These are phyloP conservation scores for Tulasnella sp. DNA, from an alignment of 768 basidiomycete genomes.

Conservation along the genomic window DNA sequence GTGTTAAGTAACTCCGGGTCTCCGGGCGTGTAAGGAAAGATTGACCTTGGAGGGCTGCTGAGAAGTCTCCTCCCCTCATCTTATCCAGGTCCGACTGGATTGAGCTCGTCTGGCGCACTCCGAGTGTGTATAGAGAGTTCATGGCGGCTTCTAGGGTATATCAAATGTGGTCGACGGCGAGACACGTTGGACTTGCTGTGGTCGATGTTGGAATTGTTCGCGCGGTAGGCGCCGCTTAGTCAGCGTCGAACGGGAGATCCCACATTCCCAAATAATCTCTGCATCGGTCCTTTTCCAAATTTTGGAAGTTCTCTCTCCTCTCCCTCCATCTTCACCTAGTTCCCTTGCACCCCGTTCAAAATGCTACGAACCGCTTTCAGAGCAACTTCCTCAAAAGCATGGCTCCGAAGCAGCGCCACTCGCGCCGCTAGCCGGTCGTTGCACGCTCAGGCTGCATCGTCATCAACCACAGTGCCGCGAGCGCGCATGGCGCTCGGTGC, in stretches of 20 bases:
- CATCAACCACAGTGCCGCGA: conserved; percentile 1
- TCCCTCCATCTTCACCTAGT: neutral
- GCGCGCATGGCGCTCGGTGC: neutral
- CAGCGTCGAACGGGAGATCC: conserved; percentile 4
- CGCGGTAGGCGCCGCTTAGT: conserved; percentile 8
- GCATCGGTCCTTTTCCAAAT: conserved; percentile 2
- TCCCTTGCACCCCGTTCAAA: neutral
- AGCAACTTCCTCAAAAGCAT: neutral
- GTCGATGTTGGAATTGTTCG: conserved; percentile 22
- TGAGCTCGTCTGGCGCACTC: conserved; percentile 87
- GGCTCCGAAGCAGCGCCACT: neutral
- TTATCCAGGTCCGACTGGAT: conserved; percentile 85
- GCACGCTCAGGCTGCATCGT: conserved; percentile 14
- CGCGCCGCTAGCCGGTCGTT: neutral
- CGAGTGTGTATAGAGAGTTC: conserved; percentile 95
- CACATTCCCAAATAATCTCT: conserved; percentile 10
- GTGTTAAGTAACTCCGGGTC: conserved; percentile 37
- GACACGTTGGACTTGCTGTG: conserved; percentile 21
- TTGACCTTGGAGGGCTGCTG: conserved; percentile 82
- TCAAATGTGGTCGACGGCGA: neutral
- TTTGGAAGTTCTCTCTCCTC: neutral
- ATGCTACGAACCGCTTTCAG: conserved; percentile 12
- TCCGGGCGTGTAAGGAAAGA: neutral
- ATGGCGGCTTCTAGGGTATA: conserved; percentile 48
- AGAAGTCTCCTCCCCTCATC: conserved; percentile 77